Evolutionary conservation across 1,284 basidiomycete genomes (phyloP).

Genomic region (Cutaneotrichosporon mucoides): DNA sequence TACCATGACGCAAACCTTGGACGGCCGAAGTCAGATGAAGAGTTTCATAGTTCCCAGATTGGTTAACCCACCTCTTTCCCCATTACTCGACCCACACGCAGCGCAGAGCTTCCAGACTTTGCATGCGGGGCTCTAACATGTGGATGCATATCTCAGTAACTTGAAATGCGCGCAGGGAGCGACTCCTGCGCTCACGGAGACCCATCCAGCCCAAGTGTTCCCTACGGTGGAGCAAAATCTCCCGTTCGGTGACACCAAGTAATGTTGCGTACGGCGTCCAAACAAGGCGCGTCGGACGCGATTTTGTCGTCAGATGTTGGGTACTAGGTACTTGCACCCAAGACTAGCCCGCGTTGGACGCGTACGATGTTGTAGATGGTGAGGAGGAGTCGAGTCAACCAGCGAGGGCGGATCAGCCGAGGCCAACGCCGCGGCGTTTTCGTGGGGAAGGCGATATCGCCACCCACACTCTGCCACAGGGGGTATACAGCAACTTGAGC

Average conservation of each 20-base stretch:
- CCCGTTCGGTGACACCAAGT: neutral
- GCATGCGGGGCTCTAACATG: neutral
- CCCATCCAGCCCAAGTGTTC: neutral
- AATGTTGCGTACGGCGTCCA: conserved; percentile 1
- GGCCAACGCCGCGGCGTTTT: neutral
- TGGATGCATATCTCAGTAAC: too few species aligned
- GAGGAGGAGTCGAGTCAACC: neutral
- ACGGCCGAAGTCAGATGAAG: neutral
- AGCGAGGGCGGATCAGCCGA: neutral
- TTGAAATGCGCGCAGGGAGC: neutral
- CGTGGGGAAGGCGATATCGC: neutral
- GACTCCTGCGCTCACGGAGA: neutral
- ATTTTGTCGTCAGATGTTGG: neutral
- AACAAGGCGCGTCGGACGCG: conserved; percentile 6
- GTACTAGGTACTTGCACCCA: conserved; percentile 1
- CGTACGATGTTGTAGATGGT: neutral
- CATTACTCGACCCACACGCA: neutral
- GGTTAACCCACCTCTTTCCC: neutral
- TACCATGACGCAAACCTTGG: neutral
- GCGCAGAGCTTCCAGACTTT: neutral
- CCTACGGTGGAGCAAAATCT: neutral
- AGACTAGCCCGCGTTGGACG: conserved; percentile 4
- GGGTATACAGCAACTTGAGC: too few species aligned
- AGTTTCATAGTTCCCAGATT: neutral
- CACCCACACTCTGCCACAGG: neutral